Conservation (phyloP, 2,329 filamentous ascomycete species). For the Paecilomyces formosus region DNA sequence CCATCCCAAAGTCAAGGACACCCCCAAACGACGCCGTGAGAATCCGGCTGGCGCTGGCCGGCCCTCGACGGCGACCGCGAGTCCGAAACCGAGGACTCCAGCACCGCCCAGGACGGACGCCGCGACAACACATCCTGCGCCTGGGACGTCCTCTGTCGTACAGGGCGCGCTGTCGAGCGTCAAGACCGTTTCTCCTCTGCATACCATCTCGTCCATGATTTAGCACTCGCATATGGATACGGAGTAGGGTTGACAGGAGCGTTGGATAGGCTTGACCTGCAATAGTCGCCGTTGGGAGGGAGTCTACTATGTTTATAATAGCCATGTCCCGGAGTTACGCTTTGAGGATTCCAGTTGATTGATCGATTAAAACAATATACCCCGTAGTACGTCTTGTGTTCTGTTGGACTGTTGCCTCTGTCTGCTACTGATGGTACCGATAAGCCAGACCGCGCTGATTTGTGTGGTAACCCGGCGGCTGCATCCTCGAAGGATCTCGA, state of each 20-base stretch:
- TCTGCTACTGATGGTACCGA: background rate
- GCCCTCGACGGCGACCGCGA: conserved; percentile 18
- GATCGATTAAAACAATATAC: background rate
- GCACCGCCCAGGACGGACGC: background rate
- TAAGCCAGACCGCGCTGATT: background rate
- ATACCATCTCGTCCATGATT: conserved; percentile 4
- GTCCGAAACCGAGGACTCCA: background rate
- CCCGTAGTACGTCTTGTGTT: background rate
- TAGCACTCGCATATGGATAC: background rate
- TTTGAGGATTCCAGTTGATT: background rate
- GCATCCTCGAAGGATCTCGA: background rate
- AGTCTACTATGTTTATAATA: background rate
- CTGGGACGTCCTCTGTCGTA: background rate
- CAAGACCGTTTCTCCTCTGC: conserved; percentile 4
- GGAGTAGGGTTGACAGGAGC: background rate
- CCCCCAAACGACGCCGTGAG: conserved; percentile 60
- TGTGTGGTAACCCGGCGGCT: background rate
- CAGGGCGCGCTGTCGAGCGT: background rate
- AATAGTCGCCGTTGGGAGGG: background rate
- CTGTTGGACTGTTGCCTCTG: background rate
- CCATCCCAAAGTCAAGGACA: conserved; percentile 64
- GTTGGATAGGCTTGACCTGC: background rate
- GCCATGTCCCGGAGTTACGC: background rate
- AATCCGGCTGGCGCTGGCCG: conserved; percentile 45
- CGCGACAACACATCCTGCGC: background rate